Conservation (phyloP, 2,329 filamentous ascomycete genomes). For the Verticillium nonalfalfae region DNA sequence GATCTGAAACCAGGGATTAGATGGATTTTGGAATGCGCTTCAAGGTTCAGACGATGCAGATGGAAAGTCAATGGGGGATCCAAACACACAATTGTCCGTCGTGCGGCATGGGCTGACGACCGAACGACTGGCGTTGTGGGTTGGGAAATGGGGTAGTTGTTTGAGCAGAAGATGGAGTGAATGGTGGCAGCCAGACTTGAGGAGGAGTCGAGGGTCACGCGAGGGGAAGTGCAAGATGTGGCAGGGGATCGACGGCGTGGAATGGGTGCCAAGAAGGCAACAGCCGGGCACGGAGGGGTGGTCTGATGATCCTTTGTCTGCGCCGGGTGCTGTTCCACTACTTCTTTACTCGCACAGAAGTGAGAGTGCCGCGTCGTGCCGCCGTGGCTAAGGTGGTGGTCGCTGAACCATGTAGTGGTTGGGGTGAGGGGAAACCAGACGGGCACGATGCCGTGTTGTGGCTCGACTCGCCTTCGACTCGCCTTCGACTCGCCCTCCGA, state of each 20-base stretch:
- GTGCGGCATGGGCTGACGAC: not conserved
- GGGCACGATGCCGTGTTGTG: not conserved
- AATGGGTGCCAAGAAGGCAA: not conserved
- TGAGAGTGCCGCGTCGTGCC: not conserved
- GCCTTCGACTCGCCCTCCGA: too few relatives aligned
- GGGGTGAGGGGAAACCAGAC: not conserved
- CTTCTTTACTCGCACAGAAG: not conserved
- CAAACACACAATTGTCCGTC: not conserved
- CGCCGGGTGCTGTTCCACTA: not conserved
- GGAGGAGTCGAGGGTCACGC: not conserved
- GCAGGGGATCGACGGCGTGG: not conserved
- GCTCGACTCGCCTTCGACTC: not conserved
- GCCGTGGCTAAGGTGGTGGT: too few relatives aligned
- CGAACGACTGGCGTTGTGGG: not conserved
- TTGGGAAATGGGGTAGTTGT: not conserved
- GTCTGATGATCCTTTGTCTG: not conserved
- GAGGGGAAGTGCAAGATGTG: not conserved
- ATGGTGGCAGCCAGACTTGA: not conserved
- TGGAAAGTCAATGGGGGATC: not conserved
- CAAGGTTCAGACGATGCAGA: not conserved
- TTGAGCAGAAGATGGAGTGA: not conserved
- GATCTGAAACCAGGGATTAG: not conserved
- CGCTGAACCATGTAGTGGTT: not conserved
- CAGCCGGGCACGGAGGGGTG: not conserved
- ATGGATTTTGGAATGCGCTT: not conserved